These are phyloP conservation scores for Backusella tarrabulga DNA, from an alignment of 192 early-diverging fungal genomes.

Conservation along the genomic window DNA sequence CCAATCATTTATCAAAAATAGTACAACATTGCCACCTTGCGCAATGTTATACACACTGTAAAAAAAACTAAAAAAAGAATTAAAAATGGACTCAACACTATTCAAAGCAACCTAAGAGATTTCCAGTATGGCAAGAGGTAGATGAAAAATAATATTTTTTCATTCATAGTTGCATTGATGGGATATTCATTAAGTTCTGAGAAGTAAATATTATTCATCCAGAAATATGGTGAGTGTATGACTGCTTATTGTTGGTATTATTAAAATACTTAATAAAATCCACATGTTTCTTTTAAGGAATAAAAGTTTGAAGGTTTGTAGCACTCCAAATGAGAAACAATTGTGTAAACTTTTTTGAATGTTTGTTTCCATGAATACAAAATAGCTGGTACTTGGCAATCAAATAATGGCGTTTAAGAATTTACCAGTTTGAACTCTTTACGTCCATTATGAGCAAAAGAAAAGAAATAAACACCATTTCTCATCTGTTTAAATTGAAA, in stretches of 20 bases:
- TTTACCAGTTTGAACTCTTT: background rate
- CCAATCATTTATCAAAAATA: background rate
- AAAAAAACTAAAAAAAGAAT: background rate
- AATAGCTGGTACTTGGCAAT: background rate
- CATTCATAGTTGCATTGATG: no score
- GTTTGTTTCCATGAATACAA: background rate
- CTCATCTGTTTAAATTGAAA: background rate
- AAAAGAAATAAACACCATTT: background rate
- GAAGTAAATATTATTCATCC: background rate
- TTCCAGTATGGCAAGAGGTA: no score
- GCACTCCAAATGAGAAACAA: background rate
- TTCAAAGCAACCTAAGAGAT: no score
- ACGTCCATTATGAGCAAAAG: background rate
- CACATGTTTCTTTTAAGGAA: background rate
- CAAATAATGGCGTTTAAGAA: background rate
- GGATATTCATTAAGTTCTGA: background rate
- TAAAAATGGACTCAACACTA: no score
- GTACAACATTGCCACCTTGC: background rate
- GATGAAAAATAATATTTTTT: no score
- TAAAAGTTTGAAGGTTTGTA: background rate
- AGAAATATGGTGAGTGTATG: background rate
- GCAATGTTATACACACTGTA: background rate
- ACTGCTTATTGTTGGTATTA: background rate
- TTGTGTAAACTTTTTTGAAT: background rate
- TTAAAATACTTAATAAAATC: background rate